Evolutionary conservation across 2,329 filamentous ascomycete genomes (phyloP).

Genomic region (Aspergillus neotritici): DNA sequence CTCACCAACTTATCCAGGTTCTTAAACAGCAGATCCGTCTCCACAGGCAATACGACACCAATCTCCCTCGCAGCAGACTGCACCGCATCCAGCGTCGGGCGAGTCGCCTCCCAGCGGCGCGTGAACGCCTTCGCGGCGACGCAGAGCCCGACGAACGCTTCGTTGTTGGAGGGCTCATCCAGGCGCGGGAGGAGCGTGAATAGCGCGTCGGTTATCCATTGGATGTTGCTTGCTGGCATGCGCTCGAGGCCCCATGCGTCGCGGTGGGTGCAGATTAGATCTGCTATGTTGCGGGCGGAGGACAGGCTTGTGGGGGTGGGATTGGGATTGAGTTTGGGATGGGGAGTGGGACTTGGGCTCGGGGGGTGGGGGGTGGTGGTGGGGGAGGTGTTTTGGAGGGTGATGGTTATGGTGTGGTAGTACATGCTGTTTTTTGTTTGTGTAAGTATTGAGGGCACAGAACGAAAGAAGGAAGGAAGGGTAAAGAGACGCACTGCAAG

Average conservation of each 20-base stretch:
- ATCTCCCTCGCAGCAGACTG: conserved; percentile 17
- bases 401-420: conserved; percentile 33
- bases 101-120: conserved; percentile 17
- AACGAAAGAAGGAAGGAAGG: background rate
- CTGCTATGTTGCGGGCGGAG: conserved; percentile 22
- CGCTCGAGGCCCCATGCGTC: conserved; percentile 27
- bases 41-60: conserved; percentile 15
- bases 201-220: conserved; percentile 26
- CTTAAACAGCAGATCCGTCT: conserved; percentile 19
- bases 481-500: conserved; percentile 16
- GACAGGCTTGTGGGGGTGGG: conserved; percentile 16
- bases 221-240: conserved; percentile 27
- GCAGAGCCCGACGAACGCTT: conserved; percentile 23
- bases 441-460: conserved; percentile 4
- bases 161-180: conserved; percentile 14
- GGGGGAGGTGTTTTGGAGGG: conserved; percentile 13
- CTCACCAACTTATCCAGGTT: conserved; percentile 16
- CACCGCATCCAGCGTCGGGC: conserved; percentile 7
- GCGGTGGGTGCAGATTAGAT: conserved; percentile 22
- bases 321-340: no score
- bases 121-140: conserved; percentile 20
- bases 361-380: conserved; percentile 2
- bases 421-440: conserved; percentile 27
- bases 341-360: conserved; percentile 7
- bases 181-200: conserved; percentile 23